Evolutionary conservation across 352 stramenopile species (phyloP).

Genomic region (Globisporangium iwayamae): DNA sequence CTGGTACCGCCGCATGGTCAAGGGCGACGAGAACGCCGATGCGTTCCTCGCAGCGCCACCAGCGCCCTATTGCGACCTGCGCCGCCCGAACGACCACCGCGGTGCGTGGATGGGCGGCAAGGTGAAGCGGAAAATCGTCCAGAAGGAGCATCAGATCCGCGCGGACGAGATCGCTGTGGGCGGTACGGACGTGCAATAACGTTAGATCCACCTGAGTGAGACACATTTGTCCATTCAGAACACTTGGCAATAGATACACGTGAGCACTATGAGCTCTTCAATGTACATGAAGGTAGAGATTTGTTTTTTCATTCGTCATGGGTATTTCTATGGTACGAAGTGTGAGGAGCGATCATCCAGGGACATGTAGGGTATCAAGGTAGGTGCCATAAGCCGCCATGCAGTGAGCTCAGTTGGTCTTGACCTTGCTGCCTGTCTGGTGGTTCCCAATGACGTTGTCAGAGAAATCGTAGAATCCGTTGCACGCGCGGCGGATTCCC

Average conservation of each 20-base stretch:
- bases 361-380: too few relatives aligned
- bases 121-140: slow-evolving; percentile 20
- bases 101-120: slow-evolving; percentile 35
- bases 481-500: slow-evolving; percentile 9
- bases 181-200: not conserved
- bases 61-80: slow-evolving; percentile 23
- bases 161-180: not conserved
- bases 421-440: not conserved
- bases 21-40: slow-evolving; percentile 21
- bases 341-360: not conserved
- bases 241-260: not conserved
- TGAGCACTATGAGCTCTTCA: not conserved
- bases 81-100: slow-evolving; percentile 30
- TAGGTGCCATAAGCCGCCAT: too few relatives aligned
- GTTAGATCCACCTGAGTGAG: not conserved
- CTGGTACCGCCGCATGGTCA: slow-evolving; percentile 34
- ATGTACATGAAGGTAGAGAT: not conserved
- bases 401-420: not conserved
- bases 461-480: not conserved
- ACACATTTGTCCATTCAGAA: not conserved
- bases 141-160: slow-evolving; percentile 21
- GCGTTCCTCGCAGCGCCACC: slow-evolving; percentile 20
- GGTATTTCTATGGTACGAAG: not conserved
- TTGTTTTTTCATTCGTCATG: not conserved
- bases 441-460: not conserved